Conservation (phyloP, 306 rosid genomes). For the Cucurbita argyrosperma region DNA sequence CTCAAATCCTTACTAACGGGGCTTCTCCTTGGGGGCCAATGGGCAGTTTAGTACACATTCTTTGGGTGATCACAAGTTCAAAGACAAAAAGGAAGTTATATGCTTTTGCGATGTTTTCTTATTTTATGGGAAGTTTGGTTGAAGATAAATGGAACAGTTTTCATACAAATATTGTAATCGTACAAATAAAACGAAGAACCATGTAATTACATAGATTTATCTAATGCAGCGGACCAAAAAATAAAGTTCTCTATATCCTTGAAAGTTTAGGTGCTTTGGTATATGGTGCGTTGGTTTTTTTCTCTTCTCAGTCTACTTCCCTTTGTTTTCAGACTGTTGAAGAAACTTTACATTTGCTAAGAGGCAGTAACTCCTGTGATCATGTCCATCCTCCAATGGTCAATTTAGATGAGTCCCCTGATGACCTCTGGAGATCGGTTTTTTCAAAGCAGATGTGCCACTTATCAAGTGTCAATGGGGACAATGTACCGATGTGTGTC, state of each 20-base stretch:
- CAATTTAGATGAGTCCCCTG: constrained; percentile 20
- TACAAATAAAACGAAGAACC: background rate
- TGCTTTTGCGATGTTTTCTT: background rate
- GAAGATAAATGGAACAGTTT: background rate
- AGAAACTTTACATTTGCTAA: constrained; percentile 18
- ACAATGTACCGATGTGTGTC: constrained; percentile 39
- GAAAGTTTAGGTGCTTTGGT: background rate
- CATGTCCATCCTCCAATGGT: constrained; percentile 6
- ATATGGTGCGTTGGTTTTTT: constrained; percentile 6
- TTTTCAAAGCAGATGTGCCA: constrained; percentile 35
- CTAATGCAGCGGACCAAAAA: background rate
- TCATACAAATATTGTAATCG: background rate
- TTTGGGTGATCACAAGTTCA: background rate
- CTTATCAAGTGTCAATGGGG: constrained; percentile 40
- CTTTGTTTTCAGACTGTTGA: constrained; percentile 30
- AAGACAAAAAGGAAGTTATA: background rate
- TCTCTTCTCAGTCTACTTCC: constrained; percentile 6
- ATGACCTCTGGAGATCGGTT: constrained; percentile 40
- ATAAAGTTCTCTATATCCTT: background rate
- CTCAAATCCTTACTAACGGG: background rate
- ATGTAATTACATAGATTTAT: background rate
- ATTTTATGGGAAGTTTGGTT: background rate
- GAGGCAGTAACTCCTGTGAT: constrained; percentile 21
- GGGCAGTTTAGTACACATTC: background rate
- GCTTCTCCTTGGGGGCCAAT: background rate